Evolutionary conservation across 2,329 filamentous ascomycete genomes (phyloP).

Genomic region (Fusarium compactum): DNA sequence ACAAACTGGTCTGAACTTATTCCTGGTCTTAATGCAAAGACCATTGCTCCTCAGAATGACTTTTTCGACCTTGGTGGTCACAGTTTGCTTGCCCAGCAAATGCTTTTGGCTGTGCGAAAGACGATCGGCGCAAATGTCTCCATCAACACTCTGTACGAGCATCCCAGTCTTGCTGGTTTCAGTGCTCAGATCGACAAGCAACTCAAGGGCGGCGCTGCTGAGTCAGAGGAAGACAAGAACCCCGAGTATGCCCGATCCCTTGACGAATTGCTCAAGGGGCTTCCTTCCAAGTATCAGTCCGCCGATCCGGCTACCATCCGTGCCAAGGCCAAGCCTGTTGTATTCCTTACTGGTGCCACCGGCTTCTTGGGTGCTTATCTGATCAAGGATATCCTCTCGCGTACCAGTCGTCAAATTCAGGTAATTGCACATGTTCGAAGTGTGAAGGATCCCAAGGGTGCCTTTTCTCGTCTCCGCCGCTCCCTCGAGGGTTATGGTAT

Average conservation of each 20-base stretch:
- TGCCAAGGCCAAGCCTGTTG: slow-evolving; percentile 59
- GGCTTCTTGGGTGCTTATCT: slow-evolving; percentile 85
- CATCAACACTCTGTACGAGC: slow-evolving; percentile 50
- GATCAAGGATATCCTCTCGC: slow-evolving; percentile 77
- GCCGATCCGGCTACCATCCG: slow-evolving; percentile 53
- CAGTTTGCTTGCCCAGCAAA: slow-evolving; percentile 72
- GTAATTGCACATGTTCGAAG: slow-evolving; percentile 80
- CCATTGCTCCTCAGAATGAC: slow-evolving; percentile 57
- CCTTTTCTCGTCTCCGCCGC: slow-evolving; percentile 72
- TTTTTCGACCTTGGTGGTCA: slow-evolving; percentile 58
- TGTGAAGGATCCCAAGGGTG: slow-evolving; percentile 70
- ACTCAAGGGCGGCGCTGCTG: slow-evolving; percentile 41
- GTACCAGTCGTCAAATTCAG: slow-evolving; percentile 26
- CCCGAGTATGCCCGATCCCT: slow-evolving; percentile 66
- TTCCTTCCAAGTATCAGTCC: slow-evolving; percentile 58
- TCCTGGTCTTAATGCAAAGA: slow-evolving; percentile 73
- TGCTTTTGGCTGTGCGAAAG: slow-evolving; percentile 72
- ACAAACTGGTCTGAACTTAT: slow-evolving; percentile 81
- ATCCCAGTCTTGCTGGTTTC: slow-evolving; percentile 48
- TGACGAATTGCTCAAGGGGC: slow-evolving; percentile 60
- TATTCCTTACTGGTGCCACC: slow-evolving; percentile 87
- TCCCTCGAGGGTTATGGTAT: slow-evolving; percentile 82
- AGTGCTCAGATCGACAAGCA: slow-evolving; percentile 49
- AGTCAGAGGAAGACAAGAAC: slow-evolving; percentile 58
- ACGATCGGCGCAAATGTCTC: slow-evolving; percentile 47